phyloP scores from a whole-genome alignment of 805 yeast genomes.

The Starmera caribaea region DNA sequence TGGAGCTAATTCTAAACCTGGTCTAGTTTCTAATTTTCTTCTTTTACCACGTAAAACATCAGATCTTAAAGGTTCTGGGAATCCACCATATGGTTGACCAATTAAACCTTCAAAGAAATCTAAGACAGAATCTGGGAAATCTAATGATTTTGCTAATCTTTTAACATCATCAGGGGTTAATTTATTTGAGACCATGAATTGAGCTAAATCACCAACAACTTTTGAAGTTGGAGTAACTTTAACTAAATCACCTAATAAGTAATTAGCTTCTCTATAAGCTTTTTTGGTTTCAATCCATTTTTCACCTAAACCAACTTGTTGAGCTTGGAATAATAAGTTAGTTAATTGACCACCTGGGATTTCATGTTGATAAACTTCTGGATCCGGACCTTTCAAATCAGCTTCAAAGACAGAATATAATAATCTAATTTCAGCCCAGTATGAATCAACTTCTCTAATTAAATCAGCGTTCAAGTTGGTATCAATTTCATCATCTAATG shows the following conservation, averaged over 20 bases:
- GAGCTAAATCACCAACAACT: constrained; percentile 99
- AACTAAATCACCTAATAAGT: constrained; percentile 88
- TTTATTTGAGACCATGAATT: constrained; percentile 96
- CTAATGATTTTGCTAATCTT: constrained; percentile 81
- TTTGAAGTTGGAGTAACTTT: constrained; percentile 99
- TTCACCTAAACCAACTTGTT: constrained; percentile 94
- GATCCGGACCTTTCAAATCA: constrained; percentile 98
- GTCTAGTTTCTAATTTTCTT: constrained; percentile 79
- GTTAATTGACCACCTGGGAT: constrained; percentile 99
- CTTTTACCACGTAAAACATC: constrained; percentile 88
- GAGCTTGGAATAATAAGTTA: constrained; percentile 96
- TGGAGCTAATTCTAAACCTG: constrained; percentile 86
- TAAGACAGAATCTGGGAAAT: constrained; percentile 97
- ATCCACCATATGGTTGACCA: constrained; percentile 99
- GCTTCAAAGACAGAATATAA: constrained; percentile 96
- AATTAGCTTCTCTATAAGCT: constrained; percentile 87
- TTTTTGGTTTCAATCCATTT: constrained; percentile 95
- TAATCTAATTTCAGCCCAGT: constrained; percentile 99
- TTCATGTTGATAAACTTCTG: constrained; percentile 97
- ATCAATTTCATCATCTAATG: constrained; percentile 77
- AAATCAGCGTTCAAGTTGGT: constrained; percentile 59
- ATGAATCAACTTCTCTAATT: constrained; percentile 79
- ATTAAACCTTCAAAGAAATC: constrained; percentile 98
- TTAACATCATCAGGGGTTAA: constrained; percentile 76
- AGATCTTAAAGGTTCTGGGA: constrained; percentile 98